Percentiles rank a stretch among this genome's conserved stretches.
Evolutionary conservation across 1,139 yeast genomes (phyloP).

Genomic region (Kodamaea anthophila): DNA sequence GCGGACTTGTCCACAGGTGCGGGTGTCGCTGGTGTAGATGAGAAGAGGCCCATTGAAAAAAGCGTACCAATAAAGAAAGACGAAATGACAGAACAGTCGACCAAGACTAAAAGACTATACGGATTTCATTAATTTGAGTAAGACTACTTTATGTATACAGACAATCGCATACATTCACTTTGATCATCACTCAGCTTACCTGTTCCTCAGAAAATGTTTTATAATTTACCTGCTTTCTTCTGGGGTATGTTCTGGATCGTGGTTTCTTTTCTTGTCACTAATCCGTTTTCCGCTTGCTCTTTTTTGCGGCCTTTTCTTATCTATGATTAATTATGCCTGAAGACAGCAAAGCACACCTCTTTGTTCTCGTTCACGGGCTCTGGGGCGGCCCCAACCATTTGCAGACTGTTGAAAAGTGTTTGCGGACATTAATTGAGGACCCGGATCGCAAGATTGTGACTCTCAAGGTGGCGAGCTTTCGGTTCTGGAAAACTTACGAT

Average conservation of each 20-base stretch:
- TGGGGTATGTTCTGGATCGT: no score
- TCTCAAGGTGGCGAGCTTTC: constrained; percentile 63
- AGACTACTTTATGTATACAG: no score
- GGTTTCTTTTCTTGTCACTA: not conserved
- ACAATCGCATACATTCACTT: no score
- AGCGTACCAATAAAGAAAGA: no score
- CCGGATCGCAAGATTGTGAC: constrained; percentile 44
- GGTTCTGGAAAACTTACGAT: constrained; percentile 77
- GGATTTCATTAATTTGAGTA: no score
- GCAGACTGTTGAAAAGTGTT: constrained; percentile 49
- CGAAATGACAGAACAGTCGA: no score
- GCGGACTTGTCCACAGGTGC: constrained; percentile 16
- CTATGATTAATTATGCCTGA: not conserved
- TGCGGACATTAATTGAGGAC: constrained; percentile 36
- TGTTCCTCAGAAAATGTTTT: no score
- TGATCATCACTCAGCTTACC: no score
- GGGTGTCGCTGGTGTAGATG: constrained; percentile 17
- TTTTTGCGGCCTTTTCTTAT: not conserved
- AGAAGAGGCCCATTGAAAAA: constrained; percentile 36
- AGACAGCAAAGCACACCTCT: constrained; percentile 53
- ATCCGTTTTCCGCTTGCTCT: not conserved
- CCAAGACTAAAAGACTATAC: no score
- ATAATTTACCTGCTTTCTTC: no score
- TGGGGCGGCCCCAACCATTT: constrained; percentile 84
- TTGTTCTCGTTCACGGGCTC: constrained; percentile 80